phyloP scores from a whole-genome alignment of 2,329 filamentous ascomycete species.

The Stachybotrys chartarum region DNA sequence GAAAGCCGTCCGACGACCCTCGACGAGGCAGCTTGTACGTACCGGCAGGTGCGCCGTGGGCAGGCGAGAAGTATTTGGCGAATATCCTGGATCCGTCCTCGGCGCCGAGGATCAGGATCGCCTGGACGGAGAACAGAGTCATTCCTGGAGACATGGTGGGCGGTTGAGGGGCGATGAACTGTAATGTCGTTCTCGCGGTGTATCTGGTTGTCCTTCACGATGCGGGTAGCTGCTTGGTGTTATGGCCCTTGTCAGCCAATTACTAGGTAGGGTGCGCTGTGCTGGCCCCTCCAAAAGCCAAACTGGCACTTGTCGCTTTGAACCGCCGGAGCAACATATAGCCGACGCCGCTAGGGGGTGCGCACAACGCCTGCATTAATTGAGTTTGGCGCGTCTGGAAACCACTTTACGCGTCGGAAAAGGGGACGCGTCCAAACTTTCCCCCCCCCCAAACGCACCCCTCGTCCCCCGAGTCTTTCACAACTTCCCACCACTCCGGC shows the following conservation, averaged over 20 bases:
- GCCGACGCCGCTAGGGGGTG: constrained; percentile 18
- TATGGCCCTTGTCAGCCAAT: constrained; percentile 8
- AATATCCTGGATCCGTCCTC: constrained; percentile 90
- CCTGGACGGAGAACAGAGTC: constrained; percentile 70
- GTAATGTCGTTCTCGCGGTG: background rate
- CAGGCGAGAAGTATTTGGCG: constrained; percentile 80
- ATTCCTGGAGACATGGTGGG: constrained; percentile 63
- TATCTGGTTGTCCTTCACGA: background rate
- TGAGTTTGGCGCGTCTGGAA: constrained; percentile 8
- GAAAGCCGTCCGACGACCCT: background rate
- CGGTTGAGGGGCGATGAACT: background rate
- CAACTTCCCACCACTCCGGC: constrained; percentile 2
- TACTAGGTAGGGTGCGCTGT: constrained; percentile 3
- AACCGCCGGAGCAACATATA: constrained; percentile 21
- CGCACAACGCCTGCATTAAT: constrained; percentile 11
- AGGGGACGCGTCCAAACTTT: constrained; percentile 15
- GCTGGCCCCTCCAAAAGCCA: constrained; percentile 22
- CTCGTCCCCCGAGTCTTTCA: constrained; percentile 13
- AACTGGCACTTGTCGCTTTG: constrained; percentile 7
- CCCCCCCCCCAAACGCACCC: constrained; percentile 15
- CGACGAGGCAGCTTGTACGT: constrained; percentile 11
- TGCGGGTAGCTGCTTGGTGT: constrained; percentile 4
- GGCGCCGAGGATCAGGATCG: constrained; percentile 69
- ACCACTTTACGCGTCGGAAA: constrained; percentile 34
- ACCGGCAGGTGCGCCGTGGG: constrained; percentile 38